Evolutionary conservation across 2,329 filamentous ascomycete species (phyloP), one percentile per base, ranked within the genome.

Genomic region (Epichloe bromicola): DNA sequence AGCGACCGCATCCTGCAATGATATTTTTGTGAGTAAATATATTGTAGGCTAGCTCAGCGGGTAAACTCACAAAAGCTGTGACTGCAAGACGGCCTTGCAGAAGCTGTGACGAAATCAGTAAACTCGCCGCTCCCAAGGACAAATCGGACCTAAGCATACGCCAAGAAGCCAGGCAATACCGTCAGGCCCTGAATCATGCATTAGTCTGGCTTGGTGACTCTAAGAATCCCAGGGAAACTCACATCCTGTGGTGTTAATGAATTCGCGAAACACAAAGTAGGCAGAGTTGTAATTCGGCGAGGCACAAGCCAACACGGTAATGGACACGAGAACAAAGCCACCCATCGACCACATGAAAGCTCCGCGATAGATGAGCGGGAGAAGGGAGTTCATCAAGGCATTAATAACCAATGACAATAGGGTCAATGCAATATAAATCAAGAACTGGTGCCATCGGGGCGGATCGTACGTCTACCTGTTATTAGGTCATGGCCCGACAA

Each of bases 261-360:
- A 66, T 0, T 60, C 55, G 2, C 61, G 54, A 26, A 66, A 66
- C 0, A 65, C 63, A 33, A 64, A 66, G 2, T 57, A 57, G 1
- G 58, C 61, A 0, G 60, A 61, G 3, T 57, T 62, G 61, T 78
- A 88, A 54, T 82, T 70, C 0, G 81, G 81, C 2, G 82, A 76
- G 0, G 82, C 72, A 57, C 80, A 84, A 2, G 80, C 74, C 36
- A 88, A 70, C 0, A 85, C 69, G 0, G 83, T 84, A 54, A 86
- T 85, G 41, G 73, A 83, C 49, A 88, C 84, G 49, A 87, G 68
- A 15, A 76, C 68, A 56, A 88, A 86, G 0, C 85, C 85, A 2
- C 72, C 66, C 2, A 88, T 70, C 0, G 80, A 85, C 84, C 84
- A 88, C 30, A 79, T 74, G 53, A 88, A 82, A 0, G 84, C 84